Conservation (phyloP, 2,329 filamentous ascomycete genomes). For the Penicillium sp. region DNA sequence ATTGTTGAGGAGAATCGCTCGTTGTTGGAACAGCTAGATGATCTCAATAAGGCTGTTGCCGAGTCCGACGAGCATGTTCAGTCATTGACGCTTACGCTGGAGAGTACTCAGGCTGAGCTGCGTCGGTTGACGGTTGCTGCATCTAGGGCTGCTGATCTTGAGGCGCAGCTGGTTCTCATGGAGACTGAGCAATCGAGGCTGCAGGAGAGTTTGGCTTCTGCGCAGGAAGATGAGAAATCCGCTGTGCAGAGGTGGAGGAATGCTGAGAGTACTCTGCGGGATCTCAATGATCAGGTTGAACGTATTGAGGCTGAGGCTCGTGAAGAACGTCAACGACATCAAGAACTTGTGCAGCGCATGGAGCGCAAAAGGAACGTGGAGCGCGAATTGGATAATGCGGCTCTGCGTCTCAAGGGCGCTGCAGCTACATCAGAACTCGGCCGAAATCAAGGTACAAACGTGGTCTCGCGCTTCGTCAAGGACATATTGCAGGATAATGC, state of each 20-base stretch:
- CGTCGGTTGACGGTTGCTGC: constrained; percentile 69
- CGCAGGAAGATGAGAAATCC: constrained; percentile 68
- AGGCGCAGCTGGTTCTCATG: constrained; percentile 70
- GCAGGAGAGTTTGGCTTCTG: constrained; percentile 61
- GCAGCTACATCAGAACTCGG: constrained; percentile 64
- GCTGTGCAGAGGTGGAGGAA: constrained; percentile 79
- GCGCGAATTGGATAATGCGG: constrained; percentile 71
- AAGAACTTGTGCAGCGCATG: constrained; percentile 74
- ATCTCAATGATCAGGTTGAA: constrained; percentile 82
- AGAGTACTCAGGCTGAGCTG: constrained; percentile 71
- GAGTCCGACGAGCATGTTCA: constrained; percentile 77
- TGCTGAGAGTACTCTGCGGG: constrained; percentile 70
- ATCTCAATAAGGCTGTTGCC: constrained; percentile 69
- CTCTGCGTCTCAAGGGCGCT: constrained; percentile 72
- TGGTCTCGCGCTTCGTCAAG: constrained; percentile 93
- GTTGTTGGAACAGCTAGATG: constrained; percentile 77
- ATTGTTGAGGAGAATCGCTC: constrained; percentile 77
- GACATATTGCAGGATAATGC: constrained; percentile 95
- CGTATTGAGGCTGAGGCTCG: constrained; percentile 77
- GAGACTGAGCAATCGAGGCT: constrained; percentile 75
- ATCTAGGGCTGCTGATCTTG: constrained; percentile 68
- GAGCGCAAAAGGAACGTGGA: constrained; percentile 79
- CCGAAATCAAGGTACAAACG: constrained; percentile 57
- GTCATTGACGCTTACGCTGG: constrained; percentile 68
- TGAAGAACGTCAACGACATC: constrained; percentile 74